phyloP scores from a whole-genome alignment of 768 basidiomycete genomes.

The Kondoa malvinella region DNA sequence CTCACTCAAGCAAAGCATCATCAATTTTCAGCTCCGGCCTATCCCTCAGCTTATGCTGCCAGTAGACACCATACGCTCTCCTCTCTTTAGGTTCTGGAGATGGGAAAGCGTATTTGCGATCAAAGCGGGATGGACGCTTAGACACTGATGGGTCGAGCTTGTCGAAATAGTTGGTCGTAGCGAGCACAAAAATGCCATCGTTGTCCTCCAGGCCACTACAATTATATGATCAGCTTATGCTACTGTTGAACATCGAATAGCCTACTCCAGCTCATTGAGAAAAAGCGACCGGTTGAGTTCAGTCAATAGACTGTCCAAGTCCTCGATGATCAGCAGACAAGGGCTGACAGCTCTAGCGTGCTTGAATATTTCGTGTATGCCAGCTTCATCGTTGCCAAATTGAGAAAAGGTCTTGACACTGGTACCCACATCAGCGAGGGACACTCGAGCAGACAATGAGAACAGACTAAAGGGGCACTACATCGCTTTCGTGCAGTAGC shows the following conservation, averaged over 20 bases:
- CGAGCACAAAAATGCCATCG: slow-evolving; percentile 51
- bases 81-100: slow-evolving; percentile 53
- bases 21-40: slow-evolving; percentile 54
- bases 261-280: slow-evolving; percentile 53
- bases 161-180: slow-evolving; percentile 61
- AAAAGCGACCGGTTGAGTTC: slow-evolving; percentile 67
- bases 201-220: slow-evolving; percentile 49
- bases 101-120: slow-evolving; percentile 63
- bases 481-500: slow-evolving; percentile 42
- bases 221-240: too few species aligned
- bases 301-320: slow-evolving; percentile 63
- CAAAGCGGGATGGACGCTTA: slow-evolving; percentile 43
- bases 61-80: slow-evolving; percentile 52
- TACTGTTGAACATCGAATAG: too few species aligned
- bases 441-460: too few species aligned
- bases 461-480: slow-evolving; percentile 58
- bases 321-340: slow-evolving; percentile 43
- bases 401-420: slow-evolving; percentile 55
- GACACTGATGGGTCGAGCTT: slow-evolving; percentile 39
- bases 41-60: slow-evolving; percentile 55
- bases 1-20: slow-evolving; percentile 41
- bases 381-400: slow-evolving; percentile 27
- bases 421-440: too few species aligned
- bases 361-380: slow-evolving; percentile 49
- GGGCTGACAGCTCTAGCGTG: slow-evolving; percentile 46